phyloP scores from a whole-genome alignment of 2,329 filamentous ascomycete genomes.

The Dothistroma pini region DNA sequence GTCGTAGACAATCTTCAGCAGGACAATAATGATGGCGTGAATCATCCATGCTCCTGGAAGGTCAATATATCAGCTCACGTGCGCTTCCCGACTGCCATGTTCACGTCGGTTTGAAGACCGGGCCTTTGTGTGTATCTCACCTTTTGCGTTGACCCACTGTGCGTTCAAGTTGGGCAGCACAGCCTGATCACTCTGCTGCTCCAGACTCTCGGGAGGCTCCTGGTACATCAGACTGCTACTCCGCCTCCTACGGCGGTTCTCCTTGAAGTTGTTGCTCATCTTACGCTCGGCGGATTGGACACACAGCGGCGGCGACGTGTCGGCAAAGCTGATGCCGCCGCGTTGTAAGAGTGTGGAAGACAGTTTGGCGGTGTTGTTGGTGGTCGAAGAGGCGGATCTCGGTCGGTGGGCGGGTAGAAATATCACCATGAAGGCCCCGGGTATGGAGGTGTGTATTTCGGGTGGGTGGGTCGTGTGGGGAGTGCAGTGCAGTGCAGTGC shows the following conservation, averaged over 20 bases:
- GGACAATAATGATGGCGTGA: slow-evolving; percentile 86
- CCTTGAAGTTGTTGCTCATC: slow-evolving; percentile 51
- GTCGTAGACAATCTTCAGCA: slow-evolving; percentile 94
- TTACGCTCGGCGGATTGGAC: slow-evolving; percentile 35
- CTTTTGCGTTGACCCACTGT: slow-evolving; percentile 99
- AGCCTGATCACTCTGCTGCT: slow-evolving; percentile 96
- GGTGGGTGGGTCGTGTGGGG: neutral
- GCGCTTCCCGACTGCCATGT: slow-evolving; percentile 5
- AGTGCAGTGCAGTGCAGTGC: slow-evolving; percentile 8
- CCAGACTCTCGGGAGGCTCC: slow-evolving; percentile 91
- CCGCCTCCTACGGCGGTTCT: slow-evolving; percentile 67
- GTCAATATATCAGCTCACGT: slow-evolving; percentile 14
- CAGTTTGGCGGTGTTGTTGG: slow-evolving; percentile 83
- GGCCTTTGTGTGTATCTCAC: slow-evolving; percentile 48
- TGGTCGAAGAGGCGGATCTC: slow-evolving; percentile 8
- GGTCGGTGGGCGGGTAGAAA: slow-evolving; percentile 26
- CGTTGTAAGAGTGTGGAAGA: slow-evolving; percentile 86
- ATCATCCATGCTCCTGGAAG: slow-evolving; percentile 89
- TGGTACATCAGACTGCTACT: slow-evolving; percentile 99
- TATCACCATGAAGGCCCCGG: slow-evolving; percentile 14
- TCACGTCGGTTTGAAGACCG: neutral
- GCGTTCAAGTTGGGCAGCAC: slow-evolving; percentile 93
- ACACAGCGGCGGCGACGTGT: slow-evolving; percentile 53
- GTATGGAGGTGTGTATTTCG: neutral
- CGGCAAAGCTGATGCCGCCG: slow-evolving; percentile 82